Conservation (phyloP, 495 filamentous ascomycete genomes). For the Talaromyces stipitatus region DNA sequence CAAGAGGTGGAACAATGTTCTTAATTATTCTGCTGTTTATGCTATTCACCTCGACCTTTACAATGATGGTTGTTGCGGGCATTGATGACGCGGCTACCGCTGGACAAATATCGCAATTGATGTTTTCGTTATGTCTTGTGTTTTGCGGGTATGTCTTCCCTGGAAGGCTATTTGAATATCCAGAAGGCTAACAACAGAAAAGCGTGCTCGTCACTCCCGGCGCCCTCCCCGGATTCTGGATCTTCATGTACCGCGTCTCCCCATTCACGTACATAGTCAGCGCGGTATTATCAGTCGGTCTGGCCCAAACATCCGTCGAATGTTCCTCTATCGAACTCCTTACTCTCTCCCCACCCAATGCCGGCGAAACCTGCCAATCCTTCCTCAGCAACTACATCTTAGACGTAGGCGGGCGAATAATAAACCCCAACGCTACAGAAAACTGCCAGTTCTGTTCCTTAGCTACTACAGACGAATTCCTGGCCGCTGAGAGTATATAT, state of each 20-base stretch:
- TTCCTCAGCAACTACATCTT: constrained; percentile 50
- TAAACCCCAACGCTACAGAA: constrained; percentile 37
- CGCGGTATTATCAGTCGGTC: constrained; percentile 52
- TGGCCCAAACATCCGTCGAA: constrained; percentile 49
- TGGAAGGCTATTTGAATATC: background rate
- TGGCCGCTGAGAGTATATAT: constrained; percentile 37
- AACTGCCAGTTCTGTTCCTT: constrained; percentile 60
- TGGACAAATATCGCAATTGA: constrained; percentile 52
- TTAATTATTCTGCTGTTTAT: constrained; percentile 49
- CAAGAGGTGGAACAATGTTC: constrained; percentile 53
- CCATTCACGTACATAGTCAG: constrained; percentile 66
- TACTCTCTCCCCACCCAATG: constrained; percentile 38
- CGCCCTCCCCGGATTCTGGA: constrained; percentile 66
- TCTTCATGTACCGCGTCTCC: constrained; percentile 74
- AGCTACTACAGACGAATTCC: constrained; percentile 52
- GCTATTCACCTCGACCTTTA: constrained; percentile 54
- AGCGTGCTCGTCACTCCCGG: constrained; percentile 59
- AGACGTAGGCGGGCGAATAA: constrained; percentile 46
- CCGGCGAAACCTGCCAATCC: constrained; percentile 41
- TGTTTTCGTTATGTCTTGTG: constrained; percentile 55
- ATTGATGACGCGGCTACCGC: constrained; percentile 56
- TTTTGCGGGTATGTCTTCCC: constrained; percentile 35
- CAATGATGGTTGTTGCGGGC: constrained; percentile 58
- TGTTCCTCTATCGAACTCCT: constrained; percentile 54
- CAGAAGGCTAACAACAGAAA: background rate